Evolutionary conservation across 202 grass and related monocot genomes (phyloP).

Genomic region (Musa balbisiana): DNA sequence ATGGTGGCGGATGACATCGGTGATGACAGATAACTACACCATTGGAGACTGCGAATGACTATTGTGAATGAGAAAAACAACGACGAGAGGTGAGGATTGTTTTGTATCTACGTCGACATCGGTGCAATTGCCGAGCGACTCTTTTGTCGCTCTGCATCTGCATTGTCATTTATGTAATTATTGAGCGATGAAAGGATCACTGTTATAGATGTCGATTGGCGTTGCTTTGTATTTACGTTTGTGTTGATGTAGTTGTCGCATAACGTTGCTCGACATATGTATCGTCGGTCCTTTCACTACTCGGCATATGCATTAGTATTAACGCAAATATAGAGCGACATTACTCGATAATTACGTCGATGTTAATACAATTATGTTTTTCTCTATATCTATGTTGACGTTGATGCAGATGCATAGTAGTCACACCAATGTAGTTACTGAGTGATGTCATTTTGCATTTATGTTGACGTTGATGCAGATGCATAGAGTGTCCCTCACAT

Average conservation of each 20-base stretch:
- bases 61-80: fast-evolving
- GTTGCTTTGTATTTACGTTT: fast-evolving
- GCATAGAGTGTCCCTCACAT: fast-evolving
- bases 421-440: too few relatives aligned
- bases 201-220: fast-evolving
- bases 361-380: fast-evolving
- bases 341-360: fast-evolving
- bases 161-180: fast-evolving
- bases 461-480: fast-evolving
- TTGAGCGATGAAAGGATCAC: fast-evolving
- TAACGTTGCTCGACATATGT: fast-evolving
- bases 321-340: fast-evolving
- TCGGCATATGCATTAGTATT: fast-evolving
- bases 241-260: too few relatives aligned
- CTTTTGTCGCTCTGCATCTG: fast-evolving
- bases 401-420: too few relatives aligned
- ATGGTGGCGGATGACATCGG: fast-evolving
- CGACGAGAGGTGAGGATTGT: fast-evolving
- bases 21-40: too few relatives aligned
- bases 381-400: too few relatives aligned
- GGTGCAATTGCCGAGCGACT: fast-evolving
- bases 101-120: too few relatives aligned
- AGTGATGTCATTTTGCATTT: too few relatives aligned
- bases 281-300: too few relatives aligned
- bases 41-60: fast-evolving